phyloP scores from a whole-genome alignment of 306 rosid species.

The Dryas alaskensis region DNA sequence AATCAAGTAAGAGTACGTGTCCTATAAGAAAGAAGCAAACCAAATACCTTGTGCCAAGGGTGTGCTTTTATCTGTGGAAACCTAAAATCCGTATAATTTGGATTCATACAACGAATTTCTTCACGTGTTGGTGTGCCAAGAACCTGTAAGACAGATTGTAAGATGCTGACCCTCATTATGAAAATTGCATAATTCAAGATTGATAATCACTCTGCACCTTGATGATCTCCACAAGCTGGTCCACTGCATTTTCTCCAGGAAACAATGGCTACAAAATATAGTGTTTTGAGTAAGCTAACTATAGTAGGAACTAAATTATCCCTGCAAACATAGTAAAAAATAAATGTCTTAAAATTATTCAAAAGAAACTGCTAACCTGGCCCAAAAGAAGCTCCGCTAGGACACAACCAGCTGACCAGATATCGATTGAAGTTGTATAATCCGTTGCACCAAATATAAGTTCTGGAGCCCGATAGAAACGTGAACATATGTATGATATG shows the following conservation, averaged over 20 bases:
- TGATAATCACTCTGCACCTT: constrained; percentile 46
- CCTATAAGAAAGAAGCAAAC: constrained; percentile 16
- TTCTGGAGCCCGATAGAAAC: constrained; percentile 95
- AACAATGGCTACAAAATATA: constrained; percentile 71
- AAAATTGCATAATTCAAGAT: constrained; percentile 8
- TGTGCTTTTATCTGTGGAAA: constrained; percentile 94
- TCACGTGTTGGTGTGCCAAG: constrained; percentile 98
- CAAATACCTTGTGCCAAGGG: constrained; percentile 94
- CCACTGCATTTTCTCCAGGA: constrained; percentile 96
- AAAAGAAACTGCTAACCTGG: constrained; percentile 53
- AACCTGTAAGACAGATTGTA: constrained; percentile 49
- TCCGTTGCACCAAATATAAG: constrained; percentile 97
- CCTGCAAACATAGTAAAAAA: background rate
- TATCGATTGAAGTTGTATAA: constrained; percentile 91
- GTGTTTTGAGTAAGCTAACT: constrained; percentile 1
- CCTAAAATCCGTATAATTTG: constrained; percentile 84
- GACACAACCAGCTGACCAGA: constrained; percentile 99
- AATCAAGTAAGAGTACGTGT: background rate
- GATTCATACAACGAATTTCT: constrained; percentile 99
- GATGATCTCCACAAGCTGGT: constrained; percentile 95
- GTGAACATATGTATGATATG: constrained; percentile 92
- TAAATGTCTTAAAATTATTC: background rate
- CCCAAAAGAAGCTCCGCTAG: constrained; percentile 98
- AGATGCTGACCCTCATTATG: constrained; percentile 4
- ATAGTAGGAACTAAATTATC: background rate